These are phyloP conservation scores for Metarhizium album DNA, from an alignment of 2,329 filamentous ascomycete species.

Conservation along the genomic window DNA sequence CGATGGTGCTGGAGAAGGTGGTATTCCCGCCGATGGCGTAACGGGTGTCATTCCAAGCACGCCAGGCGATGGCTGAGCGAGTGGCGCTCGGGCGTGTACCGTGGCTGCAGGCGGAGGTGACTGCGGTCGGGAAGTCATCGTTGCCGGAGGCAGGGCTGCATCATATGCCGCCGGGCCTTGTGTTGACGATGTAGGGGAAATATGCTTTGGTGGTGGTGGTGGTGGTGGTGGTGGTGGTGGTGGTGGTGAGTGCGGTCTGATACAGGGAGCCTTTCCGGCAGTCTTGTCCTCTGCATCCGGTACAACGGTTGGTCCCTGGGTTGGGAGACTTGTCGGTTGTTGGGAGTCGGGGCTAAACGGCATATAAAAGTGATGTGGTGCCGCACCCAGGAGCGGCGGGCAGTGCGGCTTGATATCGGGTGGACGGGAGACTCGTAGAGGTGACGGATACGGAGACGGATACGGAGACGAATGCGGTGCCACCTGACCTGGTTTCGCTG, in stretches of 20 bases:
- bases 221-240: neutral
- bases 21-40: neutral
- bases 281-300: neutral
- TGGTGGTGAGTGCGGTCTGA: neutral
- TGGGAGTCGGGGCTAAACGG: neutral
- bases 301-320: neutral
- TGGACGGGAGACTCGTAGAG: constrained; percentile 1
- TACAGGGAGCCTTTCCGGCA: neutral
- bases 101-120: neutral
- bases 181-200: neutral
- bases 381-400: constrained; percentile 12
- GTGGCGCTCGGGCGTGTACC: neutral
- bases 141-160: neutral
- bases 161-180: neutral
- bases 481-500: neutral
- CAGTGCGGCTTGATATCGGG: constrained; percentile 18
- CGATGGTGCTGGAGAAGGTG: neutral
- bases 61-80: neutral
- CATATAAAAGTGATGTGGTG: constrained; percentile 15
- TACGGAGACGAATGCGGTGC: too few species aligned
- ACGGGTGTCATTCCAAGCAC: neutral
- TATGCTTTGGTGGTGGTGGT: neutral
- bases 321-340: neutral
- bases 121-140: neutral
- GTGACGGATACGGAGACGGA: constrained; percentile 7